Conservation (phyloP, 345 rosid species). For the Salix suchowensis region DNA sequence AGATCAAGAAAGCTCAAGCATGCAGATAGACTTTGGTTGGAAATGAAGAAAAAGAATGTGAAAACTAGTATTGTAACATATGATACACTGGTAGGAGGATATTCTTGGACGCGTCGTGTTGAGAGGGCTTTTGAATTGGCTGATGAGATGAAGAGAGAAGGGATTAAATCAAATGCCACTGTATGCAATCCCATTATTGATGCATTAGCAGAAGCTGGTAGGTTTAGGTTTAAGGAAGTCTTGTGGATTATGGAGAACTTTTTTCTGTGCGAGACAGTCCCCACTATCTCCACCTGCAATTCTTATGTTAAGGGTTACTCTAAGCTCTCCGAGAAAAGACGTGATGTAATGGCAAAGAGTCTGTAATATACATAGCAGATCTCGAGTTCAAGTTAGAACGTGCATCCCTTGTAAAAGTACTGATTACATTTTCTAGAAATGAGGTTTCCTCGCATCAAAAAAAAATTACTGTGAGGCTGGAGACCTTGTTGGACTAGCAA, state of each 20-base stretch:
- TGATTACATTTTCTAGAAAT: too few species aligned
- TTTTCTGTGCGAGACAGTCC: constrained; percentile 59
- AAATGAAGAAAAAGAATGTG: constrained; percentile 55
- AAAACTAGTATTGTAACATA: constrained; percentile 61
- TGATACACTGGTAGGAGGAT: constrained; percentile 83
- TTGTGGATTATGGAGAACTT: constrained; percentile 64
- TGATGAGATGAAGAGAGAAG: constrained; percentile 60
- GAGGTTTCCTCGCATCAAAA: too few species aligned
- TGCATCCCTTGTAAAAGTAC: too few species aligned
- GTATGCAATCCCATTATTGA: constrained; percentile 71
- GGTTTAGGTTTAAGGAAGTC: constrained; percentile 71
- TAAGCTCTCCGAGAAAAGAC: neutral
- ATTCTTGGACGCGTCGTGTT: constrained; percentile 58
- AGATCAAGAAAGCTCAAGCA: constrained; percentile 55
- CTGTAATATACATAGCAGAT: too few species aligned
- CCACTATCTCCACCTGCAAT: constrained; percentile 67
- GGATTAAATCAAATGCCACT: constrained; percentile 50
- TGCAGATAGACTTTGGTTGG: constrained; percentile 68
- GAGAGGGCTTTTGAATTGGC: constrained; percentile 63
- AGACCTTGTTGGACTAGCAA: constrained; percentile 47
- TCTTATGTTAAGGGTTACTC: constrained; percentile 75
- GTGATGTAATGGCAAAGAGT: too few species aligned
- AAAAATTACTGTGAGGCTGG: constrained; percentile 53
- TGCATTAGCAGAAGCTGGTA: constrained; percentile 67
- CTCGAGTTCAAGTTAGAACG: too few species aligned